Evolutionary conservation across 2,329 filamentous ascomycete genomes (phyloP), one percentile per base, ranked within the genome.

Genomic region (Trichoderma atroviride): DNA sequence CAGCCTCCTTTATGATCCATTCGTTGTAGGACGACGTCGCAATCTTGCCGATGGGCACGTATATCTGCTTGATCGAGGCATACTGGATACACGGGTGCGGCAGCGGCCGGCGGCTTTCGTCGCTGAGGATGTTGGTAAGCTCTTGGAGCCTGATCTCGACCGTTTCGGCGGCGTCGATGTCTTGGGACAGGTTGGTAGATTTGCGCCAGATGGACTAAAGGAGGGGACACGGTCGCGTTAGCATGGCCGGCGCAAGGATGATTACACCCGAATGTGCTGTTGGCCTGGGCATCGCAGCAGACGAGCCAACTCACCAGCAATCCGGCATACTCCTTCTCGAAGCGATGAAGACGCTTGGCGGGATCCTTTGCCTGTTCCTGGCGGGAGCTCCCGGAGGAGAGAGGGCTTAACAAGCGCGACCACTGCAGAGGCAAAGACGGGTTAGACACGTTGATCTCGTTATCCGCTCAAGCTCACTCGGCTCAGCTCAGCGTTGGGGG

Each of bases 1-100:
- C 91, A 31, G 92, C 92, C 76, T 95, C 92, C 73, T 91, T 90
- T 74, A 98, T 91, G 76, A 97, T 91, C 76, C 89, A 91, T 75
- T 96, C 92, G 79, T 97, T 92, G 78, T 93, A 91, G 37, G 92
- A 94, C 0, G 91, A 91, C 2, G 92, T 89, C 3, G 94, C 94
- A 74, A 98, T 94, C 81, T 97, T 94, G 72, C 92, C 92, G 72
- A 98, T 90, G 14, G 92, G 91, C 5, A 93, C 89, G 79, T 97
- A 99, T 63, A 97, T 92, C 78, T 97, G 93, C 74, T 94, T 93
- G 66, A 89, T 88, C 43, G 93, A 89, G 70, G 93, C 92, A 81
- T 95, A 97, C 75, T 91, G 87, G 47, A 98, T 92, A 82, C 96
- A 99, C 4, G 94, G 92, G 79, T 98, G 95, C 7, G 95, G 95